Evolutionary conservation across 371 early-diverging fungal genomes (phyloP).

Genomic region (Choanephora cucurbitarum): DNA sequence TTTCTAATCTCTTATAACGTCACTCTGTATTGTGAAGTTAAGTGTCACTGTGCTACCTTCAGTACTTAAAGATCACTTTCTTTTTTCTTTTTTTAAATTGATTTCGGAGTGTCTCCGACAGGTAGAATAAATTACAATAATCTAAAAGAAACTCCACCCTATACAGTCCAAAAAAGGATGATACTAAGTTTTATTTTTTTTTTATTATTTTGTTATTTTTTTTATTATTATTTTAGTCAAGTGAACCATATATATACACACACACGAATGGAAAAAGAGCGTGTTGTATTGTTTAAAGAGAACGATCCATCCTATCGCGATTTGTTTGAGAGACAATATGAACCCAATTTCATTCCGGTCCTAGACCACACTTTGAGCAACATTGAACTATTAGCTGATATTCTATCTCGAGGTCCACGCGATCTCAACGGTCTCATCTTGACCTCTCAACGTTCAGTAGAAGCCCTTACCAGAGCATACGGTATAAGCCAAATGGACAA

Average conservation of each 20-base stretch:
- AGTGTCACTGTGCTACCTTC: neutral
- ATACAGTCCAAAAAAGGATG: neutral
- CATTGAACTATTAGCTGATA: slow-evolving; percentile 12
- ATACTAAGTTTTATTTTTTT: neutral
- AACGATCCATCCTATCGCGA: slow-evolving; percentile 26
- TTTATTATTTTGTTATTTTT: neutral
- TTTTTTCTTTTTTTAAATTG: neutral
- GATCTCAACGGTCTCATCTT: slow-evolving; percentile 28
- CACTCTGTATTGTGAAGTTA: neutral
- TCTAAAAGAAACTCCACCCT: neutral
- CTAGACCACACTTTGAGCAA: slow-evolving; percentile 31
- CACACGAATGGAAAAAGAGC: slow-evolving; percentile 12
- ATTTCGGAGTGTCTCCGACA: slow-evolving; percentile 1
- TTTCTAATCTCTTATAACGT: neutral
- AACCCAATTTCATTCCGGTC: slow-evolving; percentile 38
- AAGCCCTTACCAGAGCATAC: slow-evolving; percentile 26
- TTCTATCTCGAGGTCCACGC: slow-evolving; percentile 25
- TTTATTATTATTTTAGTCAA: too few relatives aligned
- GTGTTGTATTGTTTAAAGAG: slow-evolving; percentile 31
- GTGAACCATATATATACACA: neutral
- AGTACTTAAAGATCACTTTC: neutral
- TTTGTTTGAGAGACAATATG: slow-evolving; percentile 13
- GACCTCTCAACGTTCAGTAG: slow-evolving; percentile 46
- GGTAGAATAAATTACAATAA: slow-evolving; percentile 1
- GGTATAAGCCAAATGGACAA: neutral